Evolutionary conservation across 139 green algal genomes (phyloP).

Genomic region (Limnomonas spitsbergensis): DNA sequence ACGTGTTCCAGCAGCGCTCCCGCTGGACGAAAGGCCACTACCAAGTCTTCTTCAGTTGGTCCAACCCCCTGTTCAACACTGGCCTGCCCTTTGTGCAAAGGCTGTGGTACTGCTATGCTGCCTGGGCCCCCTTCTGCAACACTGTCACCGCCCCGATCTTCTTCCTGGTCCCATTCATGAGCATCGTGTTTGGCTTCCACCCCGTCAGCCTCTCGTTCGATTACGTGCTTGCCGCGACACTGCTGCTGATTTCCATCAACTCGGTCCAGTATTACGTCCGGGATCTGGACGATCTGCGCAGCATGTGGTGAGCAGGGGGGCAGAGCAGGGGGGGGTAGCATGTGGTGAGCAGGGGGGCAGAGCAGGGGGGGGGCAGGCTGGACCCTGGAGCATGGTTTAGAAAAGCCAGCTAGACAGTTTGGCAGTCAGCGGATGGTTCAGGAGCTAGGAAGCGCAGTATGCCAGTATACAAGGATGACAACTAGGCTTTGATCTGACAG

Average conservation of each 20-base stretch:
- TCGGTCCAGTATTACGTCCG: conserved; percentile 17
- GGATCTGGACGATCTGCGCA: conserved; percentile 2
- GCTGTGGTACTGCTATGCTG: conserved; percentile 48
- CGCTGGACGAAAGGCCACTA: conserved; percentile 83
- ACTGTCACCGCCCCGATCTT: not conserved
- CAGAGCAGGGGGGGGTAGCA: too few relatives aligned
- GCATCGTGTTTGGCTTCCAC: conserved; percentile 27
- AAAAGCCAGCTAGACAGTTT: too few relatives aligned
- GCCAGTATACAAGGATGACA: too few relatives aligned
- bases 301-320: conserved; percentile 19
- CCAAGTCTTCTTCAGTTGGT: conserved; percentile 50
- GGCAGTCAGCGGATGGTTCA: too few relatives aligned
- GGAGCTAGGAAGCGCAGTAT: too few relatives aligned
- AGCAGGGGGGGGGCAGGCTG: too few relatives aligned
- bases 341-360: too few relatives aligned
- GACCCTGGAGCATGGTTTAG: too few relatives aligned
- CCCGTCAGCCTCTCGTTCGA: conserved; percentile 21
- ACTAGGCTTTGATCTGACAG: too few relatives aligned
- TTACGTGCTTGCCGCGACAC: conserved; percentile 2
- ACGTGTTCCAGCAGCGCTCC: conserved; percentile 81
- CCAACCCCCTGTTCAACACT: conserved; percentile 42
- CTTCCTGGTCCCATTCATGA: conserved; percentile 26
- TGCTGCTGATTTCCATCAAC: not conserved
- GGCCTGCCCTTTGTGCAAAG: conserved; percentile 41
- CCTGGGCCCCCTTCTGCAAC: conserved; percentile 22